Evolutionary conservation across 257 asterid species (phyloP), one percentile per base, ranked within the genome.

Genomic region (Ocimum tenuiflorum): DNA sequence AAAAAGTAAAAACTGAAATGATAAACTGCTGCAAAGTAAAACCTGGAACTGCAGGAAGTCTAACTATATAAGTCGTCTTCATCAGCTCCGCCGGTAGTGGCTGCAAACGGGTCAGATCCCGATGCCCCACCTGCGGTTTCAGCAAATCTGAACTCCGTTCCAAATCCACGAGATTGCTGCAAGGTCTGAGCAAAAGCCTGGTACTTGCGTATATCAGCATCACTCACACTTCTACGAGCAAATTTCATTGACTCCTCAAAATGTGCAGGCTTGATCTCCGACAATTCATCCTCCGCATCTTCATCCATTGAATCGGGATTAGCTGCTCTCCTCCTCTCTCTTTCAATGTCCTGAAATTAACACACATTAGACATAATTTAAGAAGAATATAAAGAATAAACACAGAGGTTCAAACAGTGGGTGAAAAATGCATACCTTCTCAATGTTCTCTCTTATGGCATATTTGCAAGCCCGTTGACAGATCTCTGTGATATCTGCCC

Each of bases 161-260:
- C 85, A 22, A 84, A 84, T 4, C 87, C 91, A 7, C 91, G 80
- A 3, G 87, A 81, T 69, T 84, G 87, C 72, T 84, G 90, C 82
- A 84, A 73, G 36, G 90, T 81, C 82, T 81, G 85, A 11, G 87
- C 91, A 68, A 84, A 84, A 1, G 87, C 81, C 80, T 81, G 84
- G 72, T 84, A 84, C 65, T 84, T 84, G 70, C 83, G 82, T 19
- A 84, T 79, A 45, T 84, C 87, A 67, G 86, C 82, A 36, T 81
- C 86, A 22, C 90, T 75, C 39, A 84, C 90, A 70, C 90, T 84
- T 65, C 87, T 79, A 38, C 91, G 85, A 5, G 91, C 86, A 10
- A 14, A 85, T 68, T 80, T 85, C 88, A 85, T 85, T 4, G 91
- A 78, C 72, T 85, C 91, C 81, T 85, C 91, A n/a, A 85, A 80